Percentiles rank a stretch among this genome's conserved stretches.
Conservation (phyloP, 2,329 filamentous ascomycete species). For the Aspergillus thermomutatus region DNA sequence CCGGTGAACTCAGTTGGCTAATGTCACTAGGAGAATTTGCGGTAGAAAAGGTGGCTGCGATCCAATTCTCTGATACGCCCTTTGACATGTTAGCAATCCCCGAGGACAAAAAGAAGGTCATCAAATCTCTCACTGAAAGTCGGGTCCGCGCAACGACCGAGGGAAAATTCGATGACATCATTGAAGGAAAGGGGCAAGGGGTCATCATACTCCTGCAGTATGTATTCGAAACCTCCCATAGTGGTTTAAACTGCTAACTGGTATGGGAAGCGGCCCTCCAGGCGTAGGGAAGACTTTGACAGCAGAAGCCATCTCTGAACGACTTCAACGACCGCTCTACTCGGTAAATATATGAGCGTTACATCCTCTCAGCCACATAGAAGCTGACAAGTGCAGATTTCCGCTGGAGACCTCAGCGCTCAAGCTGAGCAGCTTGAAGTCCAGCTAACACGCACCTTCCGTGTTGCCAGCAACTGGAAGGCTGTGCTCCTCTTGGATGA, state of each 20-base stretch:
- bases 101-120: not conserved
- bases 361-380: not conserved
- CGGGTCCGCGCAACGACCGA: not conserved
- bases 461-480: constrained; percentile 3
- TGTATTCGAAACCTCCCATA: not conserved
- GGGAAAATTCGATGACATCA: not conserved
- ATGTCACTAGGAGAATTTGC: not conserved
- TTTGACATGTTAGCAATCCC: not conserved
- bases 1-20: not conserved
- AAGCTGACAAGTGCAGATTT: not conserved
- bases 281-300: constrained; percentile 60
- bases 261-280: constrained; percentile 38
- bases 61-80: not conserved
- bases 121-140: not conserved
- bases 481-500: constrained; percentile 11
- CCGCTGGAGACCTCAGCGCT: constrained; percentile 1
- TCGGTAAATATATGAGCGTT: constrained; percentile 34
- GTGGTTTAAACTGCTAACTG: not conserved
- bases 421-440: constrained; percentile 3
- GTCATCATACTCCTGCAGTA: constrained; percentile 6
- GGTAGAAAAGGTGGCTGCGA: not conserved
- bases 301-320: constrained; percentile 54
- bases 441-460: constrained; percentile 3
- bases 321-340: constrained; percentile 51
- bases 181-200: not conserved